phyloP scores from a whole-genome alignment of 169 alveolate genomes.

The Plasmodium falciparum region DNA sequence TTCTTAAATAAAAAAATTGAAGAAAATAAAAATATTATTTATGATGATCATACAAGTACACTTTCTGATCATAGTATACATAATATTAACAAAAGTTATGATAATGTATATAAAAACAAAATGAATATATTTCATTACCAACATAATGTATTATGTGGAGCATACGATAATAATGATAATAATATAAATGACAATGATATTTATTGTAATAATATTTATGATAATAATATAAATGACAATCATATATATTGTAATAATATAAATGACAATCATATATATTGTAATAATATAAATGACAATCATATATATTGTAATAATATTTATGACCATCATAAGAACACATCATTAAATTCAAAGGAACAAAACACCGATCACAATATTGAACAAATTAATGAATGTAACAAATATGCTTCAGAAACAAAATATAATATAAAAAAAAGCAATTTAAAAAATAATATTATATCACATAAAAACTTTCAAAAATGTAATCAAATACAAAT shows the following conservation, averaged over 20 bases:
- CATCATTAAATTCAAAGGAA: not conserved
- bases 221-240: too few relatives aligned
- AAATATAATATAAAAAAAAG: conserved; percentile 2
- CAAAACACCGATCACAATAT: too few relatives aligned
- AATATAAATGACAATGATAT: too few relatives aligned
- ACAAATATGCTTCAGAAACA: not conserved
- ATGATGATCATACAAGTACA: not conserved
- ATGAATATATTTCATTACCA: conserved; percentile 6
- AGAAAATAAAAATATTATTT: not conserved
- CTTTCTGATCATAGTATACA: not conserved
- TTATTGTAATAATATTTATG: too few relatives aligned
- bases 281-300: too few relatives aligned
- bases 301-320: too few relatives aligned
- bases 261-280: too few relatives aligned
- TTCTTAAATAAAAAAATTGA: not conserved
- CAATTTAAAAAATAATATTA: conserved; percentile 2
- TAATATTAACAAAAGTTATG: not conserved
- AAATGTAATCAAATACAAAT: conserved; percentile 7
- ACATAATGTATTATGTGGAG: conserved; percentile 12
- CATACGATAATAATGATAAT: conserved; percentile 4
- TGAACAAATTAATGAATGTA: conserved; percentile 1
- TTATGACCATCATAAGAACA: not conserved
- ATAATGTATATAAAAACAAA: not conserved
- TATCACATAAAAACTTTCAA: conserved; percentile 4
- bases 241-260: too few relatives aligned